Conservation (phyloP, 495 filamentous ascomycete species). For the Aspergillus nidulans region DNA sequence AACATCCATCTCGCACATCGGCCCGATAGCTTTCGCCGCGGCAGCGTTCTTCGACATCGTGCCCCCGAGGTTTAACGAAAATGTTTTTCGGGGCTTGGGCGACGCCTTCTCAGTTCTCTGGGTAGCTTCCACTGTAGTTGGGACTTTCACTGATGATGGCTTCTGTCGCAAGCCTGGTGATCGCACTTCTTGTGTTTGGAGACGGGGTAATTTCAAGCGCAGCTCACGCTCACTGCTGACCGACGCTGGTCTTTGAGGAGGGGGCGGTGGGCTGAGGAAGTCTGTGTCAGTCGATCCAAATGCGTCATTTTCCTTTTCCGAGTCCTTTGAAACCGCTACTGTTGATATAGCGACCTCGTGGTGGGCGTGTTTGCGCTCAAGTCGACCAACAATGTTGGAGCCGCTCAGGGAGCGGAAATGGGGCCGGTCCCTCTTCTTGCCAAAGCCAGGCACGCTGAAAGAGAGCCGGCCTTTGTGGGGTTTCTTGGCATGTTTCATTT, state of each 20-base stretch:
- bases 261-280: conserved; percentile 8
- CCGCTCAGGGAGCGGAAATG: conserved; percentile 15
- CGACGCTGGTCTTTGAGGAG: conserved; percentile 14
- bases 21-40: conserved; percentile 10
- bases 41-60: conserved; percentile 21
- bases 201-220: conserved; percentile 32
- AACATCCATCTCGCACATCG: conserved; percentile 20
- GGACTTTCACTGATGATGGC: neutral
- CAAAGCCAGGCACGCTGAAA: conserved; percentile 15
- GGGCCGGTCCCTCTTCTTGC: conserved; percentile 11
- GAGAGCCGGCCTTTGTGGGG: conserved; percentile 17
- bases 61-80: conserved; percentile 13
- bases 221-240: conserved; percentile 22
- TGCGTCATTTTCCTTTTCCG: conserved; percentile 7
- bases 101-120: neutral
- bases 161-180: neutral
- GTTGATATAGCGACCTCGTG: neutral
- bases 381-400: neutral
- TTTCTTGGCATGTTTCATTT: conserved; percentile 14
- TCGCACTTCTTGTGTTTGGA: conserved; percentile 29
- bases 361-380: neutral
- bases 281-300: neutral
- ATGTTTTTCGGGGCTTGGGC: neutral
- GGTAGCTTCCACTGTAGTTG: neutral
- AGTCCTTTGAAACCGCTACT: neutral